These are phyloP conservation scores for Chloranthus sessilifolius DNA, from an alignment of 164 flowering plant genomes.

Conservation along the genomic window DNA sequence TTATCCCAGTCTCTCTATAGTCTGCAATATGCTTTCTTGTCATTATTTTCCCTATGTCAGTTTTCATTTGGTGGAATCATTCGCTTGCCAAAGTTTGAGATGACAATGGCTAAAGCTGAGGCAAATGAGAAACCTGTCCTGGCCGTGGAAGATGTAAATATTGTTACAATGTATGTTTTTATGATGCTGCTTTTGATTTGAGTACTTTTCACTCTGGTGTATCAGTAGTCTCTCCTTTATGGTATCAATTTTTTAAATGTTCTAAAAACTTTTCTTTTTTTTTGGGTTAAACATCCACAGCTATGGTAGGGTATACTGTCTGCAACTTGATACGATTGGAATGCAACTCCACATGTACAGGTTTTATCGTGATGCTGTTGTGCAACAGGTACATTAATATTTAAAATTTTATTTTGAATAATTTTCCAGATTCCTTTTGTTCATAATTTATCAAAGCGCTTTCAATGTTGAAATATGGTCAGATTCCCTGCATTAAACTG, in stretches of 20 bases:
- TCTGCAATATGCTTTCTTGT: neutral
- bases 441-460: no score
- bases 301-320: slow-evolving; percentile 94
- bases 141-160: slow-evolving; percentile 75
- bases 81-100: slow-evolving; percentile 93
- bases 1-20: neutral
- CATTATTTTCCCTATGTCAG: slow-evolving; percentile 33
- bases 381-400: slow-evolving; percentile 64
- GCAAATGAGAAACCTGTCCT: slow-evolving; percentile 82
- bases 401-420: slow-evolving; percentile 1
- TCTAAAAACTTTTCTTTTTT: neutral
- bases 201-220: slow-evolving; percentile 4
- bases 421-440: no score
- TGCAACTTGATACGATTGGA: slow-evolving; percentile 88
- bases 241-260: neutral
- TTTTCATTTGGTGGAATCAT: slow-evolving; percentile 85
- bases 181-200: neutral
- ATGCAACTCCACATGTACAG: slow-evolving; percentile 80
- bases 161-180: slow-evolving; percentile 69
- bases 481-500: no score
- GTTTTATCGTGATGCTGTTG: slow-evolving; percentile 93
- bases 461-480: no score
- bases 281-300: slow-evolving; percentile 33
- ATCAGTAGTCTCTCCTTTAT: neutral
- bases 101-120: slow-evolving; percentile 86